Percentiles rank a stretch among this genome's conserved stretches.
phyloP scores from a whole-genome alignment of 1,284 basidiomycete genomes.

The Malassezia cuniculi region DNA sequence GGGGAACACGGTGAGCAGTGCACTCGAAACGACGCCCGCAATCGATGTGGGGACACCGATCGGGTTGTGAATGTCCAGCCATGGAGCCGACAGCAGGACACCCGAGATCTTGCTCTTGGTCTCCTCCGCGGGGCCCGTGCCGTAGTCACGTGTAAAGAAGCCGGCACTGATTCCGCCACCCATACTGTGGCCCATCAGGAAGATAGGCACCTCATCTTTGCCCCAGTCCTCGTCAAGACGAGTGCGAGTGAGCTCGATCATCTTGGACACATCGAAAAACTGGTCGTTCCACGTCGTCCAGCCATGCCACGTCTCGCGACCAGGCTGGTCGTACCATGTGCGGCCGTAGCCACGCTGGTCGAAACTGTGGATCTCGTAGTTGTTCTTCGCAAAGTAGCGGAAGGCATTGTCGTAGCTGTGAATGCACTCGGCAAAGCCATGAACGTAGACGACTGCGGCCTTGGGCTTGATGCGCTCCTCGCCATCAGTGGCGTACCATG shows the following conservation, averaged over 20 bases:
- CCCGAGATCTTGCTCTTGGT: constrained; percentile 33
- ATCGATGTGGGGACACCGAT: constrained; percentile 58
- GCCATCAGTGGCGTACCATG: constrained; percentile 11
- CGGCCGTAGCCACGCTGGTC: constrained; percentile 75
- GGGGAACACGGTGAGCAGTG: no score
- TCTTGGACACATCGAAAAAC: constrained; percentile 59
- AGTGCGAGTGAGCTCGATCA: constrained; percentile 47
- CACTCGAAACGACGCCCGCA: constrained; percentile 60
- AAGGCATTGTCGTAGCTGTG: constrained; percentile 53
- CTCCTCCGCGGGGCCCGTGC: constrained; percentile 17
- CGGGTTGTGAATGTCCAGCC: constrained; percentile 42
- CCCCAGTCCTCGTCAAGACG: constrained; percentile 49
- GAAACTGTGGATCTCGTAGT: constrained; percentile 59
- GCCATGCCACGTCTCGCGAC: no score
- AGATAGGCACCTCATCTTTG: constrained; percentile 52
- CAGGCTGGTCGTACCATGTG: constrained; percentile 52
- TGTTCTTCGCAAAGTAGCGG: constrained; percentile 51
- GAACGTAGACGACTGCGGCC: constrained; percentile 63
- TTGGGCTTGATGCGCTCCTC: constrained; percentile 47
- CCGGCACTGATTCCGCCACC: constrained; percentile 41
- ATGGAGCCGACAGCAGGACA: constrained; percentile 34
- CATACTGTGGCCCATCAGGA: constrained; percentile 72
- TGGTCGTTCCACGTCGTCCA: constrained; percentile 60
- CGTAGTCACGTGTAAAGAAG: constrained; percentile 42
- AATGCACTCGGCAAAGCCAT: constrained; percentile 57